Percentiles rank a stretch among this genome's conserved stretches.
These are phyloP conservation scores for Fistulifera solaris DNA, from an alignment of 108 stramenopile genomes.

Conservation along the genomic window DNA sequence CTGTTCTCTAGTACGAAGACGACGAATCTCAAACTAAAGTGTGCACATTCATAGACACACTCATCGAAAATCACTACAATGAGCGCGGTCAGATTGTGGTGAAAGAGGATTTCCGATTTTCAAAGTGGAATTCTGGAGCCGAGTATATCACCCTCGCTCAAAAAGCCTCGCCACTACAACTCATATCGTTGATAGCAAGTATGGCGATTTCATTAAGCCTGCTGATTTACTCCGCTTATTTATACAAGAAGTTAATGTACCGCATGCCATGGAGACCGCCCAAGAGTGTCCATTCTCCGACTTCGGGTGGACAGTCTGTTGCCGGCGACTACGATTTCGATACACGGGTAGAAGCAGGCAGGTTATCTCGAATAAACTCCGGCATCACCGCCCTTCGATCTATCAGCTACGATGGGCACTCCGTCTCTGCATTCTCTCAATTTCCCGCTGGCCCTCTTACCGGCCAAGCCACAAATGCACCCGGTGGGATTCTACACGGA, in stretches of 20 bases:
- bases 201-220: neutral
- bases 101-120: neutral
- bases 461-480: no score
- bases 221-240: neutral
- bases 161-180: conserved; percentile 1
- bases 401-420: neutral
- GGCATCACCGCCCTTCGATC: conserved; percentile 4
- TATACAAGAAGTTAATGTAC: conserved; percentile 4
- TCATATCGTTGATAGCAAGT: neutral
- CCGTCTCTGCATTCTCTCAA: no score
- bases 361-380: conserved; percentile 8
- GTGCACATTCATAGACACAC: conserved; percentile 60
- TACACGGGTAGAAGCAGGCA: conserved; percentile 3
- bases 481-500: no score
- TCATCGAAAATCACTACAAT: conserved; percentile 63
- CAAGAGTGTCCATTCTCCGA: conserved; percentile 2
- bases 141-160: neutral
- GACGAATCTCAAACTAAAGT: conserved; percentile 31
- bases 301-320: neutral
- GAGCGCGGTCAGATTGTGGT: conserved; percentile 40
- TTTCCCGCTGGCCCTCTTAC: no score
- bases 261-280: conserved; percentile 9
- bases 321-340: conserved; percentile 2
- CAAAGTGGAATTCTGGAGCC: neutral
- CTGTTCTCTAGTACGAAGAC: conserved; percentile 14